phyloP scores from a whole-genome alignment of 1,284 basidiomycete species.

The Rhodotorula sp. region DNA sequence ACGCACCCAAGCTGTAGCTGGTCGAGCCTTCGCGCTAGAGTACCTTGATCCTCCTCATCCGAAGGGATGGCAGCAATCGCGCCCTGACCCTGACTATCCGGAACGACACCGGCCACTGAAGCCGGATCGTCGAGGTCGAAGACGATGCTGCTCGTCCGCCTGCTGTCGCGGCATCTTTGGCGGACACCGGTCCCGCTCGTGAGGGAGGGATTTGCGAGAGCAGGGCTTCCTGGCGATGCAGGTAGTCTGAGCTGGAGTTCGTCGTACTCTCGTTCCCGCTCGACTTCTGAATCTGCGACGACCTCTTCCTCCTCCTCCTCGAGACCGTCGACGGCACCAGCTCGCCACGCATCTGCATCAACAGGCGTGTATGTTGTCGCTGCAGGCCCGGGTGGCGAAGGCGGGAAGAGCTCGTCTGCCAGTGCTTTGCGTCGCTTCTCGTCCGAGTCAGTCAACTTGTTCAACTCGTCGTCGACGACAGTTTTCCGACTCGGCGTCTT shows the following conservation, averaged over 20 bases:
- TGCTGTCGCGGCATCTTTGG: too few species aligned
- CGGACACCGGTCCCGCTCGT: too few species aligned
- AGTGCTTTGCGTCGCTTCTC: conserved; percentile 1
- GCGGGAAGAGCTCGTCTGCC: conserved; percentile 21
- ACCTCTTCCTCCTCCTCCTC: not conserved
- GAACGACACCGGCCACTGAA: not conserved
- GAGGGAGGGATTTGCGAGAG: too few species aligned
- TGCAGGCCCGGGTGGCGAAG: not conserved
- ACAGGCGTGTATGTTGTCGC: too few species aligned
- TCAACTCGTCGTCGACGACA: not conserved
- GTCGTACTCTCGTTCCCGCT: not conserved
- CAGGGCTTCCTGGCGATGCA: not conserved
- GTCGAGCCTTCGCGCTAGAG: not conserved
- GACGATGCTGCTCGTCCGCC: not conserved
- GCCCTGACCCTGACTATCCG: too few species aligned
- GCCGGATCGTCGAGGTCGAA: not conserved
- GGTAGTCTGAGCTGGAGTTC: not conserved
- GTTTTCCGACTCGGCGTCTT: not conserved
- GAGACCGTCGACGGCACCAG: not conserved
- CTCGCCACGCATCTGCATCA: too few species aligned
- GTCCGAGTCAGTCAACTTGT: not conserved
- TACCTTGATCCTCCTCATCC: not conserved
- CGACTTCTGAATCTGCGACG: conserved; percentile 8
- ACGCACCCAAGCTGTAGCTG: not conserved
- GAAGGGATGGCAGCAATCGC: not conserved